Evolutionary conservation across 331 rosid species (phyloP), one percentile per base, ranked within the genome.

Genomic region (Telfairia occidentalis): DNA sequence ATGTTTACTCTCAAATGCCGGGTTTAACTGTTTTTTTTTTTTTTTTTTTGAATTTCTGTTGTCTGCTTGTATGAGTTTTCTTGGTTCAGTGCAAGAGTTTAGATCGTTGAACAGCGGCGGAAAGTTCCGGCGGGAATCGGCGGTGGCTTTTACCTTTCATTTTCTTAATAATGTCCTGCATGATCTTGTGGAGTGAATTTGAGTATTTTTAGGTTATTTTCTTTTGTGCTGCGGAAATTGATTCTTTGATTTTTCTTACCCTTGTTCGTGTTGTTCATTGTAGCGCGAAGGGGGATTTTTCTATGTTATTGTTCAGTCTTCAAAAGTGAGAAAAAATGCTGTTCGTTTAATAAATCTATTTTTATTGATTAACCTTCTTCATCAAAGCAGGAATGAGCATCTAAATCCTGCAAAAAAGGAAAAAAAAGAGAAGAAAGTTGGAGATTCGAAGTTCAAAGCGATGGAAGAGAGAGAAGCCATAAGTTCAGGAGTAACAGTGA

Each of bases 391-490:
- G 75, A 28, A 71, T 48, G 75, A 46, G 59, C 40, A 71, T 71
- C 58, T 71, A 71, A 46, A 46, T 48, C 58, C 43, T 28, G 26
- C 38, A 52, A 35, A 73, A 19, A 52, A 35, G 38, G 19, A 50
- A 40, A 60, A 30, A 15, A 10, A 7, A 10, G 24, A 55, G 24
- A 26, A 32, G 0, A 64, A 9, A 73, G n/a, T n/a, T n/a, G n/a
- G n/a, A 49, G 65, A 53, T 73, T 50, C 19, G 38, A 52, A 53
- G 61, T 15, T 52, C 38, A 32, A 32, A 73, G 28, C n/a, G 9
- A 75, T 92, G 96, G 97, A 89, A 81, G 89, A 83, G 38, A 84
- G 92, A 78, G 97, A 90, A 77, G 96, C 89, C 18, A 78, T 91
- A 19, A 91, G 82, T 79, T 61, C 91, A 35, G 96, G 93, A 75